Base-by-base conservation (phyloP, 768 basidiomycete species). In the Mycena filopes region DNA sequence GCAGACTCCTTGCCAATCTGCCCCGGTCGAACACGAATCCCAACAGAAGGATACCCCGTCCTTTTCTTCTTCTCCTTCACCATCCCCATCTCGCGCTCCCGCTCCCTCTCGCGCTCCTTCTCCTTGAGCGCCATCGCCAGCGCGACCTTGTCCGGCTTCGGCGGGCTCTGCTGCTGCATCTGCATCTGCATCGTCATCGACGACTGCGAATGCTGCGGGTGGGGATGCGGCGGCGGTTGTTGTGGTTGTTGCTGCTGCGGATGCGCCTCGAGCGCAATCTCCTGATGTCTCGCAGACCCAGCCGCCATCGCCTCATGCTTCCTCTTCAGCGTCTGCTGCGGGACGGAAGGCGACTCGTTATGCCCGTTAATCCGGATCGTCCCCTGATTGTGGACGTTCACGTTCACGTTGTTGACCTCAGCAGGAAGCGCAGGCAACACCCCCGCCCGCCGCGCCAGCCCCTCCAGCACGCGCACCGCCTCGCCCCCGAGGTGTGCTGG, bases 11-110 rank as follows among this genome's bases (percentile, higher is more conserved):
- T 58, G 46, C 42, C 31, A 18, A 26, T 29, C 29, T 1, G 4
- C 48, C 60, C 60, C 3, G 55, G 62, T 6, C 62, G 57, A 57
- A 59, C 64, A 11, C 64, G 57, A 29, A 59, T 54, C 15, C 65
- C 31, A 63, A 83, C 73, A 25, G 80, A 62, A 18, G 85, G 84
- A 48, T 84, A 82, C 15, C 69, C 67, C 51, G 71, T 70, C 2
- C 41, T 23, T 67, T 81, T 85, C 77, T 83, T 85, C 56, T 74
- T 84, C 55, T 74, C 65, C 40, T 80, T 76, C 58, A 81, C 84
- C 54, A 80, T 81, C 64, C 81, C 82, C 53, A 72, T 72, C 46
- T 72, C 75, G 54, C 56, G 68, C 72, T 77, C 71, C 67, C n/a
- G 45, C 48, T 46, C 41, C 31, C 40, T 28, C 72, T 77, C 72